A percentile compares a stretch with the other conserved stretches of the same genome.
Evolutionary conservation across 495 filamentous ascomycete species (phyloP).

Genomic region (Penicillium waksmanii): DNA sequence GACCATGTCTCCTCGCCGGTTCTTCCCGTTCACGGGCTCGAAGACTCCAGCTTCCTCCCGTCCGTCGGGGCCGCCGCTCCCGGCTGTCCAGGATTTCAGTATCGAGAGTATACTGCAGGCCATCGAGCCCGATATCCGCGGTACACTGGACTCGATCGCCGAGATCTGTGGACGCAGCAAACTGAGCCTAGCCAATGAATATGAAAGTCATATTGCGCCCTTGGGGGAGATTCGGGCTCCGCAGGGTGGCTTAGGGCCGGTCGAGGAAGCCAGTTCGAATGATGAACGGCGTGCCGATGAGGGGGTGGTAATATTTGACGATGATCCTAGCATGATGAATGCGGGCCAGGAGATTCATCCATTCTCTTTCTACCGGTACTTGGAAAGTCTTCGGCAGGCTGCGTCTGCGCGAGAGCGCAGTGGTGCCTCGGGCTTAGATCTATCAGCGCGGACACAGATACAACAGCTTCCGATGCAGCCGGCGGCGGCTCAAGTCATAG

Average conservation of each 20-base stretch:
- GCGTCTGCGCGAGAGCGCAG: slow-evolving; percentile 23
- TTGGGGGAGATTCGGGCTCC: slow-evolving; percentile 57
- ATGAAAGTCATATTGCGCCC: slow-evolving; percentile 65
- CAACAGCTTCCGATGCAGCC: background rate
- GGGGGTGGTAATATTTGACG: slow-evolving; percentile 42
- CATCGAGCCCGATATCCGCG: slow-evolving; percentile 60
- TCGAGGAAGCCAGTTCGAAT: slow-evolving; percentile 47
- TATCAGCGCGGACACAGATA: slow-evolving; percentile 16
- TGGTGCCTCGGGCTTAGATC: slow-evolving; percentile 2
- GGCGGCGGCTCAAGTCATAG: slow-evolving; percentile 4
- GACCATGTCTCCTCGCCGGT: slow-evolving; percentile 41
- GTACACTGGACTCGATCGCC: slow-evolving; percentile 63
- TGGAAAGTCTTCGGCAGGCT: slow-evolving; percentile 34
- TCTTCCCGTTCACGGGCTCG: slow-evolving; percentile 33
- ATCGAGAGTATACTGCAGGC: slow-evolving; percentile 63
- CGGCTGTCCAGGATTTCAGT: slow-evolving; percentile 57
- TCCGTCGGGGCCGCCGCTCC: slow-evolving; percentile 39
- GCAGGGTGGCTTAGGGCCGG: slow-evolving; percentile 39
- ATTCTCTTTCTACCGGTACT: slow-evolving; percentile 39
- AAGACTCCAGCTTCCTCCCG: slow-evolving; percentile 20
- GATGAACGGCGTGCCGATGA: slow-evolving; percentile 37
- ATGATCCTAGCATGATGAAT: slow-evolving; percentile 35
- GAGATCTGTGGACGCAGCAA: slow-evolving; percentile 66
- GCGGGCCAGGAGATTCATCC: slow-evolving; percentile 31
- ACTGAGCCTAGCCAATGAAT: slow-evolving; percentile 65